These are phyloP conservation scores for Aureobasidium sp. DNA, from an alignment of 2,329 filamentous ascomycete genomes.

Conservation along the genomic window DNA sequence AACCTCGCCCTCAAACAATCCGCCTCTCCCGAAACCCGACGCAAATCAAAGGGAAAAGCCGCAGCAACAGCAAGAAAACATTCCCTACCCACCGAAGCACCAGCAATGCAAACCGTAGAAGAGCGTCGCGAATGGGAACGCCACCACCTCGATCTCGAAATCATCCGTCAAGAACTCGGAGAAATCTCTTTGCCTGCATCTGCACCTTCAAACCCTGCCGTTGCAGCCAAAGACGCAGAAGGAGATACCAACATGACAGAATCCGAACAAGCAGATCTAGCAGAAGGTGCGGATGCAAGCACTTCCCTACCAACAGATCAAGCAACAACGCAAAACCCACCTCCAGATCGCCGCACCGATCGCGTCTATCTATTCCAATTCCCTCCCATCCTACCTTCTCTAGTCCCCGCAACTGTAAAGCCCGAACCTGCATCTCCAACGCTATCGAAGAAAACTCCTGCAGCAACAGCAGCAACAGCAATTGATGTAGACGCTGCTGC, in stretches of 20 bases:
- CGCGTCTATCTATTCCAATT: slow-evolving; percentile 58
- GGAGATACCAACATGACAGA: slow-evolving; percentile 36
- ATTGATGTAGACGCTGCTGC: slow-evolving; percentile 5
- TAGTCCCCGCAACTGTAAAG: slow-evolving; percentile 31
- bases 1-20: slow-evolving; percentile 17
- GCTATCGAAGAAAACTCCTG: slow-evolving; percentile 2
- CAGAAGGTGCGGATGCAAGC: slow-evolving; percentile 10
- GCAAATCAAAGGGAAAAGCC: slow-evolving; percentile 7
- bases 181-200: slow-evolving; percentile 23
- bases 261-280: slow-evolving; percentile 15
- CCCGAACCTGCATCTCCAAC: slow-evolving; percentile 17
- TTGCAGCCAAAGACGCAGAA: slow-evolving; percentile 28
- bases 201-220: not conserved
- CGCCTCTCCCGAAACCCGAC: slow-evolving; percentile 1
- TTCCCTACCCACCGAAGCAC: slow-evolving; percentile 10
- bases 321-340: not conserved
- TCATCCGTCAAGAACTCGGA: slow-evolving; percentile 43
- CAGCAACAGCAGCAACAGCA: not conserved
- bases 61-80: not conserved
- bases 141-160: slow-evolving; percentile 39
- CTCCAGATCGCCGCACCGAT: slow-evolving; percentile 40
- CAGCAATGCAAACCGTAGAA: slow-evolving; percentile 43
- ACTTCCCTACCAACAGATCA: not conserved
- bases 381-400: slow-evolving; percentile 54
- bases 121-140: slow-evolving; percentile 46